These are phyloP conservation scores for Epichloe elymi DNA, from an alignment of 2,329 filamentous ascomycete species.

Conservation along the genomic window DNA sequence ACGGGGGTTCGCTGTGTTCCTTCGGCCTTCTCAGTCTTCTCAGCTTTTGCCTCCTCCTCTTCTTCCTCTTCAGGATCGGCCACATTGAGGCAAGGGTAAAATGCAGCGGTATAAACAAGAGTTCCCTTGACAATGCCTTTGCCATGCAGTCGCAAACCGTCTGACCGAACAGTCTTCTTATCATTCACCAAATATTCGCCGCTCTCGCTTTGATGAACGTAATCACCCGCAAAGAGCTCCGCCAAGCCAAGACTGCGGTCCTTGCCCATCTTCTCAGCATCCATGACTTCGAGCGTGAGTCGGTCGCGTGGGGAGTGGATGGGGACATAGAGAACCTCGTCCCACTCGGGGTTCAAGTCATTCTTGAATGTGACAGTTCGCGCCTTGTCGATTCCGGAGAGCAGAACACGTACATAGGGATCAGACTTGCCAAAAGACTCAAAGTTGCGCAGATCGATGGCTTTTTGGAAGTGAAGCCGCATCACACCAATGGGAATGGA, in stretches of 20 bases:
- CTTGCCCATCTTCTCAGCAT: constrained; percentile 82
- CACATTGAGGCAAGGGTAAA: constrained; percentile 80
- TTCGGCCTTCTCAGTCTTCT: constrained; percentile 3
- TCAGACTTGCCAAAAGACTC: constrained; percentile 96
- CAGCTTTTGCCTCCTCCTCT: constrained; percentile 29
- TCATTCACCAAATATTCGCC: constrained; percentile 75
- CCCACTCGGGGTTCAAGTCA: constrained; percentile 88
- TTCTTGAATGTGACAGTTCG: constrained; percentile 94
- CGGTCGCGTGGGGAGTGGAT: constrained; percentile 76
- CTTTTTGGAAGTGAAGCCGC: constrained; percentile 81
- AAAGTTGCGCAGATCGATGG: constrained; percentile 73
- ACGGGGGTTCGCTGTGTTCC: constrained; percentile 6
- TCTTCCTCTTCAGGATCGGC: constrained; percentile 83
- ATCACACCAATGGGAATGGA: constrained; percentile 89
- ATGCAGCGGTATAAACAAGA: constrained; percentile 71
- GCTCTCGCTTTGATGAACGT: constrained; percentile 60
- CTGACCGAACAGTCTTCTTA: constrained; percentile 52
- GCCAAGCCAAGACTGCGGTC: constrained; percentile 77
- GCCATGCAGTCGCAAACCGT: constrained; percentile 60
- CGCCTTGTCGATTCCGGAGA: constrained; percentile 82
- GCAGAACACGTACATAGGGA: constrained; percentile 76
- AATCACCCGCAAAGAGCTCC: constrained; percentile 67
- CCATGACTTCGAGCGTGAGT: constrained; percentile 87
- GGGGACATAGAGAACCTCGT: constrained; percentile 89
- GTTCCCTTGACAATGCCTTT: constrained; percentile 65